phyloP scores from a whole-genome alignment of 2,329 filamentous ascomycete genomes.

The Didymella keratinophila region DNA sequence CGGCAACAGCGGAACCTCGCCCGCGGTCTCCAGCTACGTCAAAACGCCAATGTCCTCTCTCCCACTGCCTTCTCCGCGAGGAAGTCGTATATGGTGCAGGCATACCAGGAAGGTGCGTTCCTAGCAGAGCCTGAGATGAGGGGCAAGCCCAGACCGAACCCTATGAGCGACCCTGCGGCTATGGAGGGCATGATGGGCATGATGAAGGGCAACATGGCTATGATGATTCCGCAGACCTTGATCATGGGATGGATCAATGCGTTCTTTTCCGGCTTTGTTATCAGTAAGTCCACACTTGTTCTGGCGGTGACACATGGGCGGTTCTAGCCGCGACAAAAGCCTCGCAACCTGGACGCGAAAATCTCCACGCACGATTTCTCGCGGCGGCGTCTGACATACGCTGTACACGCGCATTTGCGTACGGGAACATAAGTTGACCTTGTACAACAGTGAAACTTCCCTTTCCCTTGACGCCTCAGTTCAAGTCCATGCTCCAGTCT shows the following conservation, averaged over 20 bases:
- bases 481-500: slow-evolving; percentile 99
- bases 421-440: slow-evolving; percentile 23
- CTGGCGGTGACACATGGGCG: neutral
- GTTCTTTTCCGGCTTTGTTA: slow-evolving; percentile 97
- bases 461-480: slow-evolving; percentile 96
- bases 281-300: slow-evolving; percentile 68
- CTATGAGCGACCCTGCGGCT: slow-evolving; percentile 90
- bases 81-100: slow-evolving; percentile 80
- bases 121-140: slow-evolving; percentile 87
- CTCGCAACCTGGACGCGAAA: neutral
- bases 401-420: neutral
- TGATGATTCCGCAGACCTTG: slow-evolving; percentile 98
- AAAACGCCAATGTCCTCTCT: slow-evolving; percentile 81
- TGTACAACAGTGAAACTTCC: slow-evolving; percentile 80
- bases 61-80: slow-evolving; percentile 78
- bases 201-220: slow-evolving; percentile 99
- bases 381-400: neutral
- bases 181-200: slow-evolving; percentile 99
- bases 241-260: slow-evolving; percentile 99
- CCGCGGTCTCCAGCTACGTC: slow-evolving; percentile 83
- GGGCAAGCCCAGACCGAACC: slow-evolving; percentile 89
- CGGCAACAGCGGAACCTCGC: slow-evolving; percentile 85
- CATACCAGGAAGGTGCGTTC: slow-evolving; percentile 85
- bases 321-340: neutral
- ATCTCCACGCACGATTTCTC: neutral